phyloP scores from a whole-genome alignment of 2,329 filamentous ascomycete species.

The Byssochlamys sp. region DNA sequence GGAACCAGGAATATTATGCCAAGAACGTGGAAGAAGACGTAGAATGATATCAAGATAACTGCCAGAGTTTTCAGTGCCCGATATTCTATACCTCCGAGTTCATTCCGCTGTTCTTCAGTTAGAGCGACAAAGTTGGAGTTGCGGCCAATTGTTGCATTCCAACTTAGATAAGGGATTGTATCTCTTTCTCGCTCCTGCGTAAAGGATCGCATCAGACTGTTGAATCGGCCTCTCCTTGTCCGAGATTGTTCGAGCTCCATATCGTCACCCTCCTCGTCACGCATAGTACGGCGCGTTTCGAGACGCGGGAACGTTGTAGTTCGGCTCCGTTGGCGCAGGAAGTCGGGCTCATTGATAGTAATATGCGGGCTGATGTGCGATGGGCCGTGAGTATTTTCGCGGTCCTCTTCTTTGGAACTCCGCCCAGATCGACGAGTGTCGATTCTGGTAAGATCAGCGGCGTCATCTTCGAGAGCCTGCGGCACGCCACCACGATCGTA shows the following conservation, averaged over 20 bases:
- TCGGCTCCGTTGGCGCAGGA: constrained; percentile 18
- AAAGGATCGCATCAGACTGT: constrained; percentile 24
- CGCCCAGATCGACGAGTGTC: constrained; percentile 16
- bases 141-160: constrained; percentile 80
- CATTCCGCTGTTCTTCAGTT: constrained; percentile 82
- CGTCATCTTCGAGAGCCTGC: constrained; percentile 44
- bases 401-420: constrained; percentile 9
- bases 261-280: constrained; percentile 21
- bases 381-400: constrained; percentile 14
- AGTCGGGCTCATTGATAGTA: constrained; percentile 35
- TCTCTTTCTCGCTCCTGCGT: constrained; percentile 33
- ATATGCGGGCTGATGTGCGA: constrained; percentile 32
- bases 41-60: constrained; percentile 68
- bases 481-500: constrained; percentile 74
- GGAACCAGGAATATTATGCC: constrained; percentile 64
- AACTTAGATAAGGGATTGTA: constrained; percentile 81
- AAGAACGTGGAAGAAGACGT: constrained; percentile 70
- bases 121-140: constrained; percentile 89
- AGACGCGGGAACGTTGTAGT: constrained; percentile 27
- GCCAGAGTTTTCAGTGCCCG: constrained; percentile 79
- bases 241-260: constrained; percentile 15
- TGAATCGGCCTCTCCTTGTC: constrained; percentile 22
- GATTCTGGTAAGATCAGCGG: constrained; percentile 20
- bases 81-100: constrained; percentile 93
- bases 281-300: constrained; percentile 26